A percentile compares a stretch with the other conserved stretches of the same genome.
phyloP scores from a whole-genome alignment of 495 filamentous ascomycete genomes.

The Podospora bellae-mahoneyi region DNA sequence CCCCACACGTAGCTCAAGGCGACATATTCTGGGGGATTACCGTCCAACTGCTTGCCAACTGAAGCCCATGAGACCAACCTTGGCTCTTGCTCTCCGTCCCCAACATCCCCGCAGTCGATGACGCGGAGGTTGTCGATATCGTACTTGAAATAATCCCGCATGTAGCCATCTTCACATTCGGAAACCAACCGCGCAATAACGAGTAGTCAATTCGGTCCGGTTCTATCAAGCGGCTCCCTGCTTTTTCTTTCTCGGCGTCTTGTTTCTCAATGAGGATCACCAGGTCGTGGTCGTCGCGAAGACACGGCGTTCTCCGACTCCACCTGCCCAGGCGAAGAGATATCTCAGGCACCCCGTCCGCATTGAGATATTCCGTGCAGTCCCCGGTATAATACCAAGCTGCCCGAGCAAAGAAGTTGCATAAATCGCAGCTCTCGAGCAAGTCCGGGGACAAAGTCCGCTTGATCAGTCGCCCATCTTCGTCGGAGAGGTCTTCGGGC shows the following conservation, averaged over 20 bases:
- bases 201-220: not conserved
- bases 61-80: not conserved
- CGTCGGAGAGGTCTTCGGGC: not conserved
- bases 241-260: not conserved
- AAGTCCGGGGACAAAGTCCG: not conserved
- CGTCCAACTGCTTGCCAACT: not conserved
- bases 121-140: not conserved
- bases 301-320: not conserved
- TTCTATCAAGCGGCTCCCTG: not conserved
- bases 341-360: not conserved
- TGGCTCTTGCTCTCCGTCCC: not conserved
- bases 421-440: not conserved
- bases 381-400: not conserved
- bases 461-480: not conserved
- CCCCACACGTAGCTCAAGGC: not conserved
- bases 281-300: not conserved
- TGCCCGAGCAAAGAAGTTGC: not conserved
- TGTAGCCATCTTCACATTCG: not conserved
- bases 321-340: not conserved
- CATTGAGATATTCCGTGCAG: not conserved
- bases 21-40: not conserved
- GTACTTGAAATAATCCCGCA: not conserved
- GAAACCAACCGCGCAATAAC: not conserved
- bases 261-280: not conserved
- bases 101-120: not conserved